A percentile compares a stretch with the other conserved stretches of the same genome.
Conservation (phyloP, 768 basidiomycete species). For the Suillus clintonianus region DNA sequence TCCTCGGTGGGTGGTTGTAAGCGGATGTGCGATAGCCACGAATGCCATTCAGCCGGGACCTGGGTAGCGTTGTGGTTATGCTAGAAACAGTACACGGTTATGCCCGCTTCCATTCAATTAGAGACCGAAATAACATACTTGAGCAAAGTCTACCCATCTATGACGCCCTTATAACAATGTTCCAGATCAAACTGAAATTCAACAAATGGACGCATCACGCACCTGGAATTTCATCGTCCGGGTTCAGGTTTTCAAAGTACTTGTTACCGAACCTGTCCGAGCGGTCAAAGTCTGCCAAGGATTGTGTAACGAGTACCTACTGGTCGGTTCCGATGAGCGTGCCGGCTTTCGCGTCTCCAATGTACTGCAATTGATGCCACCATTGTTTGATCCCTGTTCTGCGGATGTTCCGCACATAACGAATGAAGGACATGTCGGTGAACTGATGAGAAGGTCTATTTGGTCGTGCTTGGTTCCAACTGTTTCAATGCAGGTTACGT, state of each 20-base stretch:
- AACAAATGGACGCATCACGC: constrained; percentile 18
- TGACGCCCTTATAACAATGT: constrained; percentile 73
- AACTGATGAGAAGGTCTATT: constrained; percentile 14
- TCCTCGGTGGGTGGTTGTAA: constrained; percentile 80
- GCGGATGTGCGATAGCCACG: constrained; percentile 92
- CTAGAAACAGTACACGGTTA: constrained; percentile 33
- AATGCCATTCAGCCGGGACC: constrained; percentile 95
- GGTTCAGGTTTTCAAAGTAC: constrained; percentile 91
- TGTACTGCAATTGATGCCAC: constrained; percentile 92
- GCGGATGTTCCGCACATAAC: constrained; percentile 76
- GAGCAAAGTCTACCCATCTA: constrained; percentile 93
- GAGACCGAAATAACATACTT: constrained; percentile 47
- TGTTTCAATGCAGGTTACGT: background rate
- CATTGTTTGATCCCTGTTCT: constrained; percentile 81
- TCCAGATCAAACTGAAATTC: background rate
- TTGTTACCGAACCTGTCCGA: constrained; percentile 84
- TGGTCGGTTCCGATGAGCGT: constrained; percentile 75
- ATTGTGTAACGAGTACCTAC: constrained; percentile 49
- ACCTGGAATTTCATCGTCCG: constrained; percentile 89
- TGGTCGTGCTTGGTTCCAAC: constrained; percentile 22
- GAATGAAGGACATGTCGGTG: constrained; percentile 62
- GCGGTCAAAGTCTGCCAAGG: background rate
- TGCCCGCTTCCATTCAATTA: background rate
- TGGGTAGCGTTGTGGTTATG: constrained; percentile 92
- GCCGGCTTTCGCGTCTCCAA: constrained; percentile 92